Evolutionary conservation across 441 rosid genomes (phyloP), one percentile per base, ranked within the genome.

Genomic region (Euphorbia schlechtendalii): DNA sequence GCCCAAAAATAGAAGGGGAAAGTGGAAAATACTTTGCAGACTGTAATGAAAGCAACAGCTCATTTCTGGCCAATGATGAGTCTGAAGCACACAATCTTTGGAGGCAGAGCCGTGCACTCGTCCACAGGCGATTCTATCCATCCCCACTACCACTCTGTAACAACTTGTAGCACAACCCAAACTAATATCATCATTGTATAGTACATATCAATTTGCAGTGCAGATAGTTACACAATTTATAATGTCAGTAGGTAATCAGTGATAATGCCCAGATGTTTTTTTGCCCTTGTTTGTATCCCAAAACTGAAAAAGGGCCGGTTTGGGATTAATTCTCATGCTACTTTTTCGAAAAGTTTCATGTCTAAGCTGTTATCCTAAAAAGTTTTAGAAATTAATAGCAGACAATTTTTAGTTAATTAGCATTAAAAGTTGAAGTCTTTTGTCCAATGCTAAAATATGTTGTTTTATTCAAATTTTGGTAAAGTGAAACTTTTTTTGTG

Each of bases 11-110:
- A 63, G 80, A 77, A 67, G 87, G 84, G 7, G 73, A 73, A 51
- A 84, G 80, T 63, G 97, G 98, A 32, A 86, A 77, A 63, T 93
- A 93, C 76, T 90, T 93, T 70, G 84, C 85, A 67, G 98, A 93
- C 73, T 93, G 96, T 69, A 93, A 93, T 38, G 95, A 88, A 49
- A 80, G 80, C 14, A 72, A 51, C 66, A 82, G 86, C 73, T 88
- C 96, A 17, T 77, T 79, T 55, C 70, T 93, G 38, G 97, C 92
- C 3, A 81, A 76, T 63, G 90, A 92, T 77, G 96, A 83, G 66
- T 52, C 66, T 14, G 81, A 76, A 67, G 90, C 96, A 18, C 81
- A 68, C 28, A 79, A 72, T 60, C 88, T 92, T 13, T 88, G 88
- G 85, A 80, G 71, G 72, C 83, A 80, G 63, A 84, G 84, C 59